Evolutionary conservation across 371 early-diverging fungal species (phyloP), one percentile per base, ranked within the genome.

Genomic region (Dipsacomyces acuminosporus): DNA sequence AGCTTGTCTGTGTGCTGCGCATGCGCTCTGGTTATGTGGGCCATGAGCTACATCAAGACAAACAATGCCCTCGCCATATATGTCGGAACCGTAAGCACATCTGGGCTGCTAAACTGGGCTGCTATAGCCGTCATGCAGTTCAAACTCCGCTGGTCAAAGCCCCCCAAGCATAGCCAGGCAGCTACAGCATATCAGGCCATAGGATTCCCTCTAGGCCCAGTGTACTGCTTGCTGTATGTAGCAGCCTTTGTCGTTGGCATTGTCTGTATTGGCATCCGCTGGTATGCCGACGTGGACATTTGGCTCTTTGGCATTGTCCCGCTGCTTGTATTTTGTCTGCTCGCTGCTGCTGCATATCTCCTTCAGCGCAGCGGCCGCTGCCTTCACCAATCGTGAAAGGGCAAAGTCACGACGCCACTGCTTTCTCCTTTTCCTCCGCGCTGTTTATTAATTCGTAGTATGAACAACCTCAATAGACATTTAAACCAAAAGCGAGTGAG

Each of bases 71-170:
- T 60, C 35, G 24, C 41, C 20, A 24, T 60, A 1, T 14, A 54
- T 14, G 48, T 44, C 4, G 60, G 60, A 0, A 45, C 48, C 4
- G 44, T 54, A 9, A 55, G 55, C 13, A 35, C 38, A 13, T 38
- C 47, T 21, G 60, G 60, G 11, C 36, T 54, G 8, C 42, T 60
- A 4, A 54, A 43, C 17, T 60, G 60, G 91, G 60, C 80, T 48
- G 77, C 78, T n/a, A 87, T 90, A 45, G 73, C 80, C 7, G 56
- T 80, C 38, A 78, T 80, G 26, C 89, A 92, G 61, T 64, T 83
- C 51, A 82, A 85, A 1, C 86, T 92, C 77, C 85, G 93, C 23
- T 73, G 66, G 21, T 88, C 86, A 17, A 85, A 79, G 56, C 58
- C 54, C 17, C 74, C 74, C 6, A 89, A 89, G 48, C 83, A 83